These are phyloP conservation scores for Mortierella sp. DNA, from an alignment of 371 early-diverging fungal species.

Conservation along the genomic window DNA sequence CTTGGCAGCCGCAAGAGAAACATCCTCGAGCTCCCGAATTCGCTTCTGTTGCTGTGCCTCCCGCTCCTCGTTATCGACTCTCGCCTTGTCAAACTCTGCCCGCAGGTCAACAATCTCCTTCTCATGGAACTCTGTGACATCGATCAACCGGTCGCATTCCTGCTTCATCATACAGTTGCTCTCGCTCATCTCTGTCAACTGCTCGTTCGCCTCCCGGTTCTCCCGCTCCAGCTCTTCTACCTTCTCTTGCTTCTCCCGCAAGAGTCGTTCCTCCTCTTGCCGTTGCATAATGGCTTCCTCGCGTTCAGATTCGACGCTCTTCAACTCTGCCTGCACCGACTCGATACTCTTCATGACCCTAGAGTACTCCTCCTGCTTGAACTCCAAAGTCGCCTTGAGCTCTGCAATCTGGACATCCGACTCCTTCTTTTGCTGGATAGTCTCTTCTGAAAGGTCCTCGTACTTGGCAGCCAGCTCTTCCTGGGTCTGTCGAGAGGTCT, in stretches of 20 bases:
- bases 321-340: constrained; percentile 33
- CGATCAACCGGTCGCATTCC: constrained; percentile 22
- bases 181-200: constrained; percentile 17
- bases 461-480: constrained; percentile 20
- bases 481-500: constrained; percentile 12
- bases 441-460: constrained; percentile 7
- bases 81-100: constrained; percentile 19
- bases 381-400: constrained; percentile 13
- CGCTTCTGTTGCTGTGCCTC: constrained; percentile 16
- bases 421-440: constrained; percentile 13
- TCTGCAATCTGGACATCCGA: constrained; percentile 14
- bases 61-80: constrained; percentile 14
- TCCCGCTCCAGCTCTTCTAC: constrained; percentile 24
- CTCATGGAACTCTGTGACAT: constrained; percentile 10
- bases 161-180: constrained; percentile 22
- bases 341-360: constrained; percentile 24
- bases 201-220: not conserved
- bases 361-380: constrained; percentile 9
- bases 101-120: constrained; percentile 16
- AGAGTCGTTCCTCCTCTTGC: constrained; percentile 26
- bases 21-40: constrained; percentile 35
- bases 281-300: constrained; percentile 27
- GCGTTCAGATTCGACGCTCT: constrained; percentile 20
- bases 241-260: constrained; percentile 1
- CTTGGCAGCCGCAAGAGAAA: constrained; percentile 8